phyloP scores from a whole-genome alignment of 169 alveolate species.

The Plasmodium berghei region DNA sequence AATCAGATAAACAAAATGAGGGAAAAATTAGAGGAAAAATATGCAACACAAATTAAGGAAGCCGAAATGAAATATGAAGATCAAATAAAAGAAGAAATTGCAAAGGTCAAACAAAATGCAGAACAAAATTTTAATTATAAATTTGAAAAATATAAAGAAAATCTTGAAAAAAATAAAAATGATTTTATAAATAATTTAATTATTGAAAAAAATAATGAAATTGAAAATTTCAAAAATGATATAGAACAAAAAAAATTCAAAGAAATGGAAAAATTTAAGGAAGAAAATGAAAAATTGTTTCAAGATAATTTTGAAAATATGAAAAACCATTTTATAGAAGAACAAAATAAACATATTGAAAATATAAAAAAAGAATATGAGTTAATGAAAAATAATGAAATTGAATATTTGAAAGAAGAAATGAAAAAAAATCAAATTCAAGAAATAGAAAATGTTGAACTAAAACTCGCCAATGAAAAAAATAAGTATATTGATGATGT shows the following conservation, averaged over 20 bases:
- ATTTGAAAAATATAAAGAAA: conserved; percentile 72
- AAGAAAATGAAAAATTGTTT: conserved; percentile 17
- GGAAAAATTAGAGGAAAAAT: conserved; percentile 8
- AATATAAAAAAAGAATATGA: conserved; percentile 23
- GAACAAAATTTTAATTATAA: conserved; percentile 31
- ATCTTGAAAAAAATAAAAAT: conserved; percentile 62
- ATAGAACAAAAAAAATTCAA: conserved; percentile 42
- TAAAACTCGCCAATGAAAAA: conserved; percentile 3
- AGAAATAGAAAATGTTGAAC: background rate
- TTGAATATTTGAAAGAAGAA: conserved; percentile 22
- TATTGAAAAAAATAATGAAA: conserved; percentile 57
- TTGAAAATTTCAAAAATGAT: conserved; percentile 14
- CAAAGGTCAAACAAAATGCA: conserved; percentile 22
- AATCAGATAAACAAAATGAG: conserved; percentile 11
- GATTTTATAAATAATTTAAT: conserved; percentile 61
- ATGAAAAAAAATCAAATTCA: conserved; percentile 12
- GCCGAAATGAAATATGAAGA: conserved; percentile 10
- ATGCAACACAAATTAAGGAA: conserved; percentile 22
- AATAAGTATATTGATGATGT: conserved; percentile 9
- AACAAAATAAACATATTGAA: conserved; percentile 28
- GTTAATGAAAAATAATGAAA: conserved; percentile 33
- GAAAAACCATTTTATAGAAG: conserved; percentile 12
- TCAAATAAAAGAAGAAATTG: conserved; percentile 31
- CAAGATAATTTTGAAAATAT: conserved; percentile 29
- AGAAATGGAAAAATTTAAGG: conserved; percentile 27